phyloP scores from a whole-genome alignment of 306 rosid species.

The Glycine tomentella region DNA sequence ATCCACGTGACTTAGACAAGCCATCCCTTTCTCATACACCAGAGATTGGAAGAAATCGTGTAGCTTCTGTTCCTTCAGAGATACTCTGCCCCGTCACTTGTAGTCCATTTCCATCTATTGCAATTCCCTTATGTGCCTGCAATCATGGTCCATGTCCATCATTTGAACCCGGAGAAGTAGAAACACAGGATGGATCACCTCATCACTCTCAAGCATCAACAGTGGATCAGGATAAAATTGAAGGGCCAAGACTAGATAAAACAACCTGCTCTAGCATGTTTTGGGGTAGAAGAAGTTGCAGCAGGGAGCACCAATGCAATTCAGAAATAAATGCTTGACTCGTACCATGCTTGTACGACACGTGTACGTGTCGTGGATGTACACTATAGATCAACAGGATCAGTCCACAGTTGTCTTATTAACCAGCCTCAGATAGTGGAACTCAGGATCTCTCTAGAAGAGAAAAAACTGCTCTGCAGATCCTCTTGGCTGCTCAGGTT shows the following conservation, averaged over 20 bases:
- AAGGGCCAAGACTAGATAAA: conserved; percentile 79
- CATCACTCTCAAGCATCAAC: conserved; percentile 63
- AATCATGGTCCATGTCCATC: conserved; percentile 83
- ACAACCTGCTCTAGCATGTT: conserved; percentile 93
- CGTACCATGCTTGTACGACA: conserved; percentile 32
- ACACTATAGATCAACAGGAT: conserved; percentile 38
- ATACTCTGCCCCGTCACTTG: conserved; percentile 90
- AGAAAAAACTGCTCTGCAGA: conserved; percentile 32
- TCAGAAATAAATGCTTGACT: conserved; percentile 88
- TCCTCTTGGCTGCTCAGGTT: conserved; percentile 54
- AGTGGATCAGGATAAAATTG: conserved; percentile 72
- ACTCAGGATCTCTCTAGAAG: conserved; percentile 27
- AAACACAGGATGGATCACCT: conserved; percentile 64
- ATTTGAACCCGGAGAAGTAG: conserved; percentile 73
- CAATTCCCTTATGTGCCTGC: conserved; percentile 92
- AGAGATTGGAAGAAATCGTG: conserved; percentile 70
- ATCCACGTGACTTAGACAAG: conserved; percentile 58
- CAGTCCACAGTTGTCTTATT: conserved; percentile 16
- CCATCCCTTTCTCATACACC: conserved; percentile 70
- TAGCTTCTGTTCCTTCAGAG: conserved; percentile 84
- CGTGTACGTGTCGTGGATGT: conserved; percentile 35
- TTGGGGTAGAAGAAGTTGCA: conserved; percentile 97
- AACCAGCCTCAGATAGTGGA: conserved; percentile 27
- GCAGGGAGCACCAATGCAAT: conserved; percentile 96
- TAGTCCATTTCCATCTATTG: conserved; percentile 91